These are phyloP conservation scores for Calvatia gigantea DNA, from an alignment of 768 basidiomycete genomes.

Conservation along the genomic window DNA sequence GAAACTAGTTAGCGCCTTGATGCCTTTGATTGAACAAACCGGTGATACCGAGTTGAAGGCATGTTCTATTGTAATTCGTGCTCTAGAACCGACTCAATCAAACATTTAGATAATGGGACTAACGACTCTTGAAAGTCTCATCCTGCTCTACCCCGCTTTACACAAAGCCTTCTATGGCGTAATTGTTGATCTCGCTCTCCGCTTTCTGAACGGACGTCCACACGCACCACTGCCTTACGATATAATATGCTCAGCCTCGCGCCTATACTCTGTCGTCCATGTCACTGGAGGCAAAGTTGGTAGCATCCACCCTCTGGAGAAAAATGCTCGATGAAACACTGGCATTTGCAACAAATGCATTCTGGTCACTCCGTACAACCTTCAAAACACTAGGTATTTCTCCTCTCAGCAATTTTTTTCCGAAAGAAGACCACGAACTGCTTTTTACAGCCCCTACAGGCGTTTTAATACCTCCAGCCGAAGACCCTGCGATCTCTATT, in stretches of 20 bases:
- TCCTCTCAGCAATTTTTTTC: neutral
- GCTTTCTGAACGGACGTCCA: slow-evolving; percentile 52
- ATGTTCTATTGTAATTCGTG: slow-evolving; percentile 2
- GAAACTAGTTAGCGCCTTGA: slow-evolving; percentile 62
- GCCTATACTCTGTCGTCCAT: slow-evolving; percentile 61
- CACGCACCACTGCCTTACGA: slow-evolving; percentile 35
- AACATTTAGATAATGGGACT: slow-evolving; percentile 38
- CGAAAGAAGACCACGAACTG: neutral
- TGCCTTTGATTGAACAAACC: slow-evolving; percentile 52
- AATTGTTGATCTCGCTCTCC: slow-evolving; percentile 51
- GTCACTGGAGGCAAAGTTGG: slow-evolving; percentile 79
- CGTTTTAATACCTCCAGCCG: slow-evolving; percentile 16
- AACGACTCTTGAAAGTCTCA: slow-evolving; percentile 49
- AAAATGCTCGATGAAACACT: slow-evolving; percentile 72
- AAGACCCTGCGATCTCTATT: slow-evolving; percentile 46
- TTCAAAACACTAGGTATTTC: slow-evolving; percentile 45
- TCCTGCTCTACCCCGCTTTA: slow-evolving; percentile 65
- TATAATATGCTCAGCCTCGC: slow-evolving; percentile 46
- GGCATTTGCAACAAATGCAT: slow-evolving; percentile 60
- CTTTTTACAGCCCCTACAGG: slow-evolving; percentile 4
- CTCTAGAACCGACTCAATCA: neutral
- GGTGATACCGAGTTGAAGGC: slow-evolving; percentile 55
- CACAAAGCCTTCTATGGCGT: slow-evolving; percentile 52
- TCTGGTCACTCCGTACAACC: slow-evolving; percentile 56
- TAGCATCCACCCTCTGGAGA: slow-evolving; percentile 66